Base-by-base conservation (phyloP, 176 grass and related monocot species). In the Lolium perenne region DNA sequence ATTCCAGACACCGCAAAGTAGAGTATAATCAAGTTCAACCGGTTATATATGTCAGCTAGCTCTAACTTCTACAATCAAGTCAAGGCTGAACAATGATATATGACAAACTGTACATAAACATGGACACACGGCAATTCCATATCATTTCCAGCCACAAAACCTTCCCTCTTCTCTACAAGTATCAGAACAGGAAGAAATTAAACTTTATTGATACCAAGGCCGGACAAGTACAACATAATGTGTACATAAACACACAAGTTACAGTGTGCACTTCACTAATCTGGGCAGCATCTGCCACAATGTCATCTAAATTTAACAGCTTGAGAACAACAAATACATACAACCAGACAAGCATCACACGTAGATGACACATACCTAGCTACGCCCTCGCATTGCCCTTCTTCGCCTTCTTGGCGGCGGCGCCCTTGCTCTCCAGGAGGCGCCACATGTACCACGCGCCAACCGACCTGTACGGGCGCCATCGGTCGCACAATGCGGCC, bases 381-480 rank as follows among this genome's bases (percentile, higher is more conserved):
- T 88, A 91, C 55, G 61, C 70, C 45, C 23, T 91, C 22, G 54
- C 62, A 25, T 63, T 91, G 17, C 79, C 51, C 57, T 91, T 91
- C 66, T 91, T 91, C 3, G 64, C 61, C 69, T 87, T 88, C 71
- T 85, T 87, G 17, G 77, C 63, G 0, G 85, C 67, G 18, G 78
- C 76, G 18, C 90, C 74, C 73, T 87, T 92, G 73, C 77, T 81
- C 85, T 94, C 90, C 9, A 87, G 72, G 56, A 94, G 85, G 59
- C 90, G 90, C 92, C 92, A 92, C 92, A 94, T 94, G 87, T 90
- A 94, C 90, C 92, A 92, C 1, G 92, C 90, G 18, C 89, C 92
- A 3, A 94, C 92, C 2, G 92, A 94, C 11, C 90, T 45, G 60
- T 92, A 94, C 4, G 90, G 92, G 25, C 85, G 69, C 92, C 92